Evolutionary conservation across 768 basidiomycete species (phyloP), one percentile per base, ranked within the genome.

Genomic region (Collybia nuda): DNA sequence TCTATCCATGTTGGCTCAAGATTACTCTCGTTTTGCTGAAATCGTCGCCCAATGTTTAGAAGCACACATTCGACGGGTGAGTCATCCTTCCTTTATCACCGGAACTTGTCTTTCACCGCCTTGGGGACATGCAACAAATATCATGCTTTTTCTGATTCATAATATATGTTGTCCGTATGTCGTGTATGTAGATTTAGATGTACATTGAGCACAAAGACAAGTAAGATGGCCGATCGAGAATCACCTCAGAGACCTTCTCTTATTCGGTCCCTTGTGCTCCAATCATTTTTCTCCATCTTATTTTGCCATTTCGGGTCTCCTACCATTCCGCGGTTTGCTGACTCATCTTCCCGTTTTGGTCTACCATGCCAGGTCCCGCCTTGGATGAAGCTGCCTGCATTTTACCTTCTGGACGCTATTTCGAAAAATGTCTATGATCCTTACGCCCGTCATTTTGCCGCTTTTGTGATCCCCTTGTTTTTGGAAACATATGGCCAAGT

Each of bases 361-460:
- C 52, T 37, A 18, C 49, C 59, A 51, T 43, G 57, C 50, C 71
- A 98, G 96, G 93, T 93, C 11, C 85, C 86, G 17, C 83, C 88
- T 18, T 87, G 84, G 76, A 87, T 90, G 78, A 95, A 97, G 71
- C 76, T 99, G 6, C 96, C 97, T 1, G 80, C 89, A 0, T 93
- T 98, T 60, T 99, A 98, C 65, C 81, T 98, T 6, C 78, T 99
- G 63, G 97, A 98, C 64, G 95, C 95, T 12, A 93, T 99, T 52
- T 91, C 91, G 48, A 99, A 99, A 69, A 98, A 98, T 73, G 85
- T 95, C 28, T 95, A 85, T 56, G 84, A 91, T 22, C 95, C 95
- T 18, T 98, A 98, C 70, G 90, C 91, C 24, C 83, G 84, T 53
- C 81, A 86, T 54, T 94, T 99, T 61, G 79, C 88, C 9, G 78